Evolutionary conservation across 2,329 filamentous ascomycete genomes (phyloP).

Genomic region (Fusarium marasasianum): DNA sequence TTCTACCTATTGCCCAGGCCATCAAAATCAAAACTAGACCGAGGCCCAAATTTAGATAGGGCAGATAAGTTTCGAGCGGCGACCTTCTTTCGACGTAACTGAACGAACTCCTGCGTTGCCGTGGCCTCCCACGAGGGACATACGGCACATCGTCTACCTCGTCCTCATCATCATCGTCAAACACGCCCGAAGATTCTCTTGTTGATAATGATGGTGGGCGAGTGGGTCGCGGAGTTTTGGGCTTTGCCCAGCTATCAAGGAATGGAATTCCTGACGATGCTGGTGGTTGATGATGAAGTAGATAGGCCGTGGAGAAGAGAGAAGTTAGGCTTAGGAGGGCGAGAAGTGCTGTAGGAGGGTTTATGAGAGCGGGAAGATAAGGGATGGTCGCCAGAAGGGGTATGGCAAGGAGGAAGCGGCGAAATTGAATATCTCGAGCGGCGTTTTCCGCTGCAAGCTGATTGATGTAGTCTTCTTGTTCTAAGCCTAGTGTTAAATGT

Average conservation of each 20-base stretch:
- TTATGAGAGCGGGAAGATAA: conserved; percentile 56
- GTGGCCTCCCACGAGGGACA: conserved; percentile 20
- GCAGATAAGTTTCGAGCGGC: conserved; percentile 67
- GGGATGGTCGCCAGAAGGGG: conserved; percentile 65
- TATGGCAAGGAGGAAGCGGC: conserved; percentile 66
- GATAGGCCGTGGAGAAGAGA: conserved; percentile 69
- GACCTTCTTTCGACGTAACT: conserved; percentile 39
- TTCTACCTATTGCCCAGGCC: conserved; percentile 52
- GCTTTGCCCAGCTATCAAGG: conserved; percentile 58
- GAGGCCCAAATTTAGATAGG: conserved; percentile 68
- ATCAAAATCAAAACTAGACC: conserved; percentile 60
- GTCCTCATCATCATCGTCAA: conserved; percentile 32
- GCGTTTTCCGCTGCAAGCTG: conserved; percentile 65
- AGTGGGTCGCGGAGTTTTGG: conserved; percentile 39
- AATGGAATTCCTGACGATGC: conserved; percentile 61
- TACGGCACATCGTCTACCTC: conserved; percentile 25
- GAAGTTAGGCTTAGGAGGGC: conserved; percentile 70
- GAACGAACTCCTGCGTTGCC: conserved; percentile 35
- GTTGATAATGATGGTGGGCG: conserved; percentile 36
- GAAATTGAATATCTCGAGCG: conserved; percentile 66
- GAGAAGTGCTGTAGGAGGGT: conserved; percentile 52
- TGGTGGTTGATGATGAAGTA: conserved; percentile 65
- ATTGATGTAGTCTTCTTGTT: conserved; percentile 72
- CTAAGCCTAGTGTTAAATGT: conserved; percentile 46
- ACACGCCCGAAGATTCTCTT: conserved; percentile 16